Base-by-base conservation (phyloP, 179 eudicot genomes). In the Heliamphora pulchella region DNA sequence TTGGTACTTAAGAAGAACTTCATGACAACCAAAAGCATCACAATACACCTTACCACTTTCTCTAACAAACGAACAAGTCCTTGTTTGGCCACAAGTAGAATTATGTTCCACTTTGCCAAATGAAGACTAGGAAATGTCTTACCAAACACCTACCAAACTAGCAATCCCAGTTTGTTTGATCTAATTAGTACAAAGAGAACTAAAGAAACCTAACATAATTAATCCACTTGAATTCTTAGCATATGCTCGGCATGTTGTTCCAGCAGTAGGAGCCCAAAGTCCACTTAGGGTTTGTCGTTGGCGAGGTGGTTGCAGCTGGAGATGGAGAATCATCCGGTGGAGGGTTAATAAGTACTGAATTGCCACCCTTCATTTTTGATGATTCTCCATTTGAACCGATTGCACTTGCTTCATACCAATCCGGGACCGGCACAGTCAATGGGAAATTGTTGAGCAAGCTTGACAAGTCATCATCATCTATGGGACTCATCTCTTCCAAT, bases 391-490 rank as follows among this genome's bases (percentile, higher is more conserved):
- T 64, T 0, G 53, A 76, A n/a, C 18, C 51, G 1, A 22, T 75
- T 5, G 51, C 71, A 67, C 58, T 58, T 63, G 18, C 86, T 6
- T 59, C 87, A 41, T 79, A 68, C 89, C 88, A 88, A 7, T 81
- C 83, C 0, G 88, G 87, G 44, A 82, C 78, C 0, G 83, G 82
- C 14, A 62, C 80, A 13, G 80, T 61, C 47, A 79, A 17, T 8
- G 89, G 84, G 51, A 86, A 86, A 55, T 79, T 83, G 73, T 88
- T 83, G 13, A 88, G 89, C 31, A 88, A 78, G 81, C 80, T 83
- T 48, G 81, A 66, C 43, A 88, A 31, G 31, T 31, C 31, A 77
- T 85, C 89, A 58, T 85, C 86, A 48, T 87, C 89, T 53, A 81
- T 57, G 0, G 73, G 15, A 62, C 79, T 76, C 69, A 65, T 75